Evolutionary conservation across 148 eudicot species (phyloP).

Genomic region (Oxyria digyna): DNA sequence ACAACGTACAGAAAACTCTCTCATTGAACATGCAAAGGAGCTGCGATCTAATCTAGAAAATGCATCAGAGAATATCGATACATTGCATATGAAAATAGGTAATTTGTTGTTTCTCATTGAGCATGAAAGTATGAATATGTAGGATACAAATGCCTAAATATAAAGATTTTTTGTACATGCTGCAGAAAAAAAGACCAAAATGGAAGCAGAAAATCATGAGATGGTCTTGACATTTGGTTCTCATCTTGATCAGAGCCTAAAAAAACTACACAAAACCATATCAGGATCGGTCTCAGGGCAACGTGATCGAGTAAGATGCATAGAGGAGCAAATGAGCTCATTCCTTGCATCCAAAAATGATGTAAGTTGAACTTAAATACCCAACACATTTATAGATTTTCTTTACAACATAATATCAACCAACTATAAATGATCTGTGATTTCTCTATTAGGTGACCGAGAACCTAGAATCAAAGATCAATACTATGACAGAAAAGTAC

Average conservation of each 20-base stretch:
- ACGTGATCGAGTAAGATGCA: slow-evolving; percentile 52
- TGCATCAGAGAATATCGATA: slow-evolving; percentile 59
- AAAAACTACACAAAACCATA: slow-evolving; percentile 46
- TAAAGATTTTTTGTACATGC: neutral
- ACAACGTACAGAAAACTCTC: slow-evolving; percentile 38
- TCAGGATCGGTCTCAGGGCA: slow-evolving; percentile 64
- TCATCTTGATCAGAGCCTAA: slow-evolving; percentile 70
- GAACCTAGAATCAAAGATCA: slow-evolving; percentile 45
- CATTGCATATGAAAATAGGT: slow-evolving; percentile 55
- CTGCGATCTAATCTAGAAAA: slow-evolving; percentile 45
- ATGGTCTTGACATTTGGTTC: slow-evolving; percentile 56
- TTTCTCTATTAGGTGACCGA: slow-evolving; percentile 31
- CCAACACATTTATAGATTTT: neutral
- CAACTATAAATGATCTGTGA: neutral
- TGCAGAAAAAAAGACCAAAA: slow-evolving; percentile 54
- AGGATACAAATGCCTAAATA: neutral
- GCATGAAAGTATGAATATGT: neutral
- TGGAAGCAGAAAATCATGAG: slow-evolving; percentile 62
- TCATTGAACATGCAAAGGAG: slow-evolving; percentile 57
- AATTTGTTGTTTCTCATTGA: slow-evolving; percentile 1
- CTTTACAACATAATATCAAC: neutral
- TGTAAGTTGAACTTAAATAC: slow-evolving; percentile 23
- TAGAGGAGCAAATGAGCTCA: slow-evolving; percentile 47
- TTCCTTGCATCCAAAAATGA: slow-evolving; percentile 66
- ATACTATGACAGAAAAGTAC: slow-evolving; percentile 38